A percentile compares a stretch with the other conserved stretches of the same genome.
Conservation (phyloP, 148 eudicot species). For the Dianthus caryophyllus region DNA sequence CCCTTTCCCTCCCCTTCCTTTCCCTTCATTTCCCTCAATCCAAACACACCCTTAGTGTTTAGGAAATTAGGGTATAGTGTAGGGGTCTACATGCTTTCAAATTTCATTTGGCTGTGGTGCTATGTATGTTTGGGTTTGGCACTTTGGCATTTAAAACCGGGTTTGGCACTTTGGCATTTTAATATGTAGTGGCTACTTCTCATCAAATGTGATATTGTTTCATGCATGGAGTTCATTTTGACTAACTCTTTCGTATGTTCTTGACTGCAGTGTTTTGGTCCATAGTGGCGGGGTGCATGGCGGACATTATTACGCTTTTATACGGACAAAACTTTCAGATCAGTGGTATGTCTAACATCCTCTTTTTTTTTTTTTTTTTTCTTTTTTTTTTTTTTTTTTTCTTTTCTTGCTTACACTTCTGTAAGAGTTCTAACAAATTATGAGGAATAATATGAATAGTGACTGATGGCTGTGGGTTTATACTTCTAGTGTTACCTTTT, state of each 20-base stretch:
- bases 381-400: no score
- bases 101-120: neutral
- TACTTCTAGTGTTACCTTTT: neutral
- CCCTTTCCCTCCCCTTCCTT: no score
- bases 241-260: slow-evolving; percentile 9
- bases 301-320: slow-evolving; percentile 92
- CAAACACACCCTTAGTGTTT: no score
- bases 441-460: neutral
- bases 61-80: no score
- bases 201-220: neutral
- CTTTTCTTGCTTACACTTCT: no score
- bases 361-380: no score
- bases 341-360: slow-evolving; percentile 56
- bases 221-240: neutral
- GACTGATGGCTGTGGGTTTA: slow-evolving; percentile 4
- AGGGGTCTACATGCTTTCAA: neutral
- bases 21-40: no score
- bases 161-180: neutral
- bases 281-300: slow-evolving; percentile 98
- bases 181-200: neutral
- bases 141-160: no score
- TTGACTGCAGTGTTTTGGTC: slow-evolving; percentile 76
- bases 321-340: slow-evolving; percentile 80
- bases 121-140: neutral
- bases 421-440: neutral